Conservation (phyloP, 306 rosid species). For the Chamaecrista fasciculata region DNA sequence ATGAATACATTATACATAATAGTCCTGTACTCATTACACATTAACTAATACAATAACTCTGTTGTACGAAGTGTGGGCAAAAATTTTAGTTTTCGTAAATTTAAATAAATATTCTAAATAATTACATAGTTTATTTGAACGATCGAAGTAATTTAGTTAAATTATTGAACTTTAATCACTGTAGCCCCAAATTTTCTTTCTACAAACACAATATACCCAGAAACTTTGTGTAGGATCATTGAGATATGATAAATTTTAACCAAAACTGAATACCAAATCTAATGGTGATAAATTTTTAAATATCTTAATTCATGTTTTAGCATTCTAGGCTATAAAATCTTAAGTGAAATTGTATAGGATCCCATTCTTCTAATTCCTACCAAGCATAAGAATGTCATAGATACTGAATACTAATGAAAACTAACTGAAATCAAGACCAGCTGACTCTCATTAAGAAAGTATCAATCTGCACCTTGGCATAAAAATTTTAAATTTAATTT, state of each 20-base stretch:
- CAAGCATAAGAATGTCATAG: not conserved
- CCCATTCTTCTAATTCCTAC: not conserved
- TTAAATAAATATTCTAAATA: too few relatives aligned
- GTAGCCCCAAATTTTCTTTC: not conserved
- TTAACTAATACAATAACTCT: not conserved
- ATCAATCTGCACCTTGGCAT: not conserved
- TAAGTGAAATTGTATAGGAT: not conserved
- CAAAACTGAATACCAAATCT: not conserved
- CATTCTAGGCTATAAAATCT: not conserved
- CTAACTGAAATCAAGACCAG: not conserved
- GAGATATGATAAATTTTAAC: too few relatives aligned
- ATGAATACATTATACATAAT: slow-evolving; percentile 17
- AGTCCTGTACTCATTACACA: not conserved
- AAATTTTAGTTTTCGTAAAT: too few relatives aligned
- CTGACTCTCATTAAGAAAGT: not conserved
- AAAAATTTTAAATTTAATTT: not conserved
- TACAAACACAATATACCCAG: not conserved
- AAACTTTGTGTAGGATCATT: too few relatives aligned
- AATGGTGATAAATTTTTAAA: not conserved
- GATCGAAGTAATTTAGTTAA: not conserved
- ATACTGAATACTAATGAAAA: not conserved
- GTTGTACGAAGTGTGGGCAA: not conserved
- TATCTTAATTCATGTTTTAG: not conserved
- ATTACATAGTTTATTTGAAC: not conserved
- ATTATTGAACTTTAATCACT: not conserved